Evolutionary conservation across 2,329 filamentous ascomycete genomes (phyloP).

Genomic region (Sporothrix mexicana): DNA sequence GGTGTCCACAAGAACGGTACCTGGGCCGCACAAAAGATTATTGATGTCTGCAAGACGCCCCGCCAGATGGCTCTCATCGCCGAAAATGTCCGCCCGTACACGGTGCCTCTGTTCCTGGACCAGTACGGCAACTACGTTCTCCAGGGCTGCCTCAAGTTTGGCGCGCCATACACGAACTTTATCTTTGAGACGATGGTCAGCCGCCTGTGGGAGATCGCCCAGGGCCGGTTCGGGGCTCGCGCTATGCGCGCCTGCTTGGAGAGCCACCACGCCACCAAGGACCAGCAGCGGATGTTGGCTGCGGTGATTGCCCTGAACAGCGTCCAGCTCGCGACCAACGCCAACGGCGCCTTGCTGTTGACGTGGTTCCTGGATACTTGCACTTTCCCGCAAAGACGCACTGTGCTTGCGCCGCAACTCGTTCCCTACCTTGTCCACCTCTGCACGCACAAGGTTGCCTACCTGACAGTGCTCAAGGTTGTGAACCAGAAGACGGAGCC

Average conservation of each 20-base stretch:
- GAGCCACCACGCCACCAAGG: constrained; percentile 92
- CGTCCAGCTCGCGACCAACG: constrained; percentile 93
- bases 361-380: constrained; percentile 99
- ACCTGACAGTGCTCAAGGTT: constrained; percentile 94
- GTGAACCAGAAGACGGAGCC: constrained; percentile 97
- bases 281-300: constrained; percentile 93
- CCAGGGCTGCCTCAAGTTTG: constrained; percentile 94
- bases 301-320: constrained; percentile 95
- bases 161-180: constrained; percentile 87
- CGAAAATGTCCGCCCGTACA: constrained; percentile 82
- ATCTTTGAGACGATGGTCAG: constrained; percentile 98
- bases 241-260: constrained; percentile 97
- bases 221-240: constrained; percentile 91
- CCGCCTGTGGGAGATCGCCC: constrained; percentile 89
- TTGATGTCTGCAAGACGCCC: constrained; percentile 88
- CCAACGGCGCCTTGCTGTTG: constrained; percentile 89
- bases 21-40: constrained; percentile 99
- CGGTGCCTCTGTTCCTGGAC: constrained; percentile 89
- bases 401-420: constrained; percentile 87
- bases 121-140: constrained; percentile 99
- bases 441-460: constrained; percentile 98
- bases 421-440: constrained; percentile 93
- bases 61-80: constrained; percentile 84
- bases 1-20: constrained; percentile 99
- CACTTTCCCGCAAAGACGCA: constrained; percentile 89